Evolutionary conservation across 1,139 yeast species (phyloP).

Genomic region (Debaryomyces udenii): DNA sequence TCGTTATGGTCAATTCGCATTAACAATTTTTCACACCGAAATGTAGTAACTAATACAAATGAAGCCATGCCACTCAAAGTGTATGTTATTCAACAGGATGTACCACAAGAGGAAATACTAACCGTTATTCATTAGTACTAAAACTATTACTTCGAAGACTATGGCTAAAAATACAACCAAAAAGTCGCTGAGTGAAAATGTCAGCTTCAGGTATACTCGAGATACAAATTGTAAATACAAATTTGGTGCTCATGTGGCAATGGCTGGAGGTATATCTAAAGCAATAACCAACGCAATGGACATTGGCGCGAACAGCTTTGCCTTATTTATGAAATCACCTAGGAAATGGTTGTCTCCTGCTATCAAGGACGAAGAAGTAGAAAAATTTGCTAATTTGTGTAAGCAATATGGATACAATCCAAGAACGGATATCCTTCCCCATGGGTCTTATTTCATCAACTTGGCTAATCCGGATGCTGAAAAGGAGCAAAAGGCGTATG

Average conservation of each 20-base stretch:
- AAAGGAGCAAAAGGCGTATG: conserved; percentile 74
- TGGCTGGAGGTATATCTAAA: conserved; percentile 74
- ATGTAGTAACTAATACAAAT: too few species aligned
- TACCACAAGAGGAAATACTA: too few species aligned
- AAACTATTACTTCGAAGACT: too few species aligned
- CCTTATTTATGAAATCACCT: conserved; percentile 87
- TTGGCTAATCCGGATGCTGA: conserved; percentile 87
- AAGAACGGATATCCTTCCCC: conserved; percentile 80
- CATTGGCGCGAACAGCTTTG: conserved; percentile 85
- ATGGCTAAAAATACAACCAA: conserved; percentile 14
- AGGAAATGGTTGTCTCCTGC: conserved; percentile 89
- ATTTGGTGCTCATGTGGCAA: conserved; percentile 83
- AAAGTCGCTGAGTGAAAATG: conserved; percentile 10
- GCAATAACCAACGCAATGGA: conserved; percentile 74
- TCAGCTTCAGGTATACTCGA: conserved; percentile 27
- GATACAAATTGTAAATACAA: conserved; percentile 35
- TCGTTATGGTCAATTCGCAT: too few species aligned
- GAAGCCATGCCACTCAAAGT: too few species aligned
- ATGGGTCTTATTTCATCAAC: conserved; percentile 91
- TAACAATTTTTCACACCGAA: too few species aligned
- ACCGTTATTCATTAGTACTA: too few species aligned
- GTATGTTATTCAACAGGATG: too few species aligned
- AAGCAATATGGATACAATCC: conserved; percentile 68
- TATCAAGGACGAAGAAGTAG: conserved; percentile 65
- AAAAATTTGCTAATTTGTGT: conserved; percentile 65